A percentile compares a stretch with the other conserved stretches of the same genome.
Conservation (phyloP, 1,284 basidiomycete genomes). For the Ceratobasidium sp. region DNA sequence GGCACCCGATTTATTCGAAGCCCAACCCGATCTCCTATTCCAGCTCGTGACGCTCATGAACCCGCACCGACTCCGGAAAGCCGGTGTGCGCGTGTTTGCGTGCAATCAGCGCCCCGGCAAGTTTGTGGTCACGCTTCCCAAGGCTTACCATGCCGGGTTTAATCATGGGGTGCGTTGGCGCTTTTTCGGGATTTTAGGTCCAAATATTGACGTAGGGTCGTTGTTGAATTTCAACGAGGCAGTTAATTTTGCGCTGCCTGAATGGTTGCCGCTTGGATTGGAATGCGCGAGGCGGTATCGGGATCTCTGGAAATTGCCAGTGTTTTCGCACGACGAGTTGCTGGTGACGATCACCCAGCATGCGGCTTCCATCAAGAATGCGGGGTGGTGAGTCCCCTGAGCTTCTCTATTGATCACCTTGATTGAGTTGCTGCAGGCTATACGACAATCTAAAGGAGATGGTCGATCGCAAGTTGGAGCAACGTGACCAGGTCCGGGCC, state of each 20-base stretch:
- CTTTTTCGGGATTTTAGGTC: conserved; percentile 51
- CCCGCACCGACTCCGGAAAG: conserved; percentile 85
- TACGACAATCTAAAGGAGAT: conserved; percentile 87
- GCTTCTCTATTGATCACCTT: conserved; percentile 46
- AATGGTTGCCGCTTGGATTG: conserved; percentile 91
- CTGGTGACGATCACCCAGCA: conserved; percentile 95
- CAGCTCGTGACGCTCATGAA: conserved; percentile 99
- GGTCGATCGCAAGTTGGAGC: conserved; percentile 83
- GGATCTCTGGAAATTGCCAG: conserved; percentile 90
- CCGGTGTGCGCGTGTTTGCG: conserved; percentile 93
- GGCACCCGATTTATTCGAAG: conserved; percentile 98
- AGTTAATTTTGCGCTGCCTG: conserved; percentile 97
- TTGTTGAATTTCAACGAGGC: conserved; percentile 99
- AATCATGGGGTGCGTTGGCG: conserved; percentile 87
- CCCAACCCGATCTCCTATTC: conserved; percentile 96
- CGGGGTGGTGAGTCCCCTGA: conserved; percentile 79
- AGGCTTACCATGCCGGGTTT: conserved; percentile 98
- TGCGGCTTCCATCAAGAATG: conserved; percentile 92
- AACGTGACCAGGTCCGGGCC: conserved; percentile 72
- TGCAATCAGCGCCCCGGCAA: conserved; percentile 98
- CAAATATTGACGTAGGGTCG: conserved; percentile 29
- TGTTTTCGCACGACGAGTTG: conserved; percentile 98
- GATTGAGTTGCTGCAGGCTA: conserved; percentile 67
- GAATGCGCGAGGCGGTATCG: conserved; percentile 92
- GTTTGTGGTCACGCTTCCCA: conserved; percentile 97